Evolutionary conservation across 148 eudicot species (phyloP), one percentile per base, ranked within the genome.

Genomic region (Camellia lanceoleosa): DNA sequence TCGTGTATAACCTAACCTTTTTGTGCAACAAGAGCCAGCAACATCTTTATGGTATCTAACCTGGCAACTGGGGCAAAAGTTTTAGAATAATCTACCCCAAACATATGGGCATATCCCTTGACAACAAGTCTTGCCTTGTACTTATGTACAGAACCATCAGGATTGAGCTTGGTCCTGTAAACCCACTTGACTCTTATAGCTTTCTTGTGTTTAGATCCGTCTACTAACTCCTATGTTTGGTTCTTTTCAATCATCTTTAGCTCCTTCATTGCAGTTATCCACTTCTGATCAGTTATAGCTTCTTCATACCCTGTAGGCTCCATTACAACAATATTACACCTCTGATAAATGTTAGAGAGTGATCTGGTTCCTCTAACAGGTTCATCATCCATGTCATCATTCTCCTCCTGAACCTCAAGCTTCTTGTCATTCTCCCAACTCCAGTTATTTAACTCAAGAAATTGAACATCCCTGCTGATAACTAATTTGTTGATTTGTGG

Each of bases 101-200:
- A 55, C 58, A 55, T 55, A 0, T 55, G 58, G 58, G 58, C 58
- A 0, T 55, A 55, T 55, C 58, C 58, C 10, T 55, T 55, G 10
- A 55, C 58, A 55, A 55, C 15, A 55, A 55, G 58, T 6, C 58
- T 55, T 55, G 58, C 58, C 58, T 55, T 55, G 11, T 55, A 55
- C 58, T 7, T 55, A 16, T 55, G 0, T 8, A 55, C 58, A 55
- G 0, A 55, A 55, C 11, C 58, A 55, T 55, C 4, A 49, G 52
- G 52, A 7, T 12, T 12, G 59, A 60, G 19, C 64, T 64, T 64
- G 68, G 70, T 66, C 19, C 44, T 66, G 18, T 30, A 66, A 66
- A 66, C 70, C 15, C 70, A 66, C 70, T 66, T 66, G 19, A 66
- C 70, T 66, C 46, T 1, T 15, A 66, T 66, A 41, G 46, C 70